Evolutionary conservation across 495 filamentous ascomycete genomes (phyloP), one percentile per base, ranked within the genome.

Genomic region (Aspergillus bertholletiae): DNA sequence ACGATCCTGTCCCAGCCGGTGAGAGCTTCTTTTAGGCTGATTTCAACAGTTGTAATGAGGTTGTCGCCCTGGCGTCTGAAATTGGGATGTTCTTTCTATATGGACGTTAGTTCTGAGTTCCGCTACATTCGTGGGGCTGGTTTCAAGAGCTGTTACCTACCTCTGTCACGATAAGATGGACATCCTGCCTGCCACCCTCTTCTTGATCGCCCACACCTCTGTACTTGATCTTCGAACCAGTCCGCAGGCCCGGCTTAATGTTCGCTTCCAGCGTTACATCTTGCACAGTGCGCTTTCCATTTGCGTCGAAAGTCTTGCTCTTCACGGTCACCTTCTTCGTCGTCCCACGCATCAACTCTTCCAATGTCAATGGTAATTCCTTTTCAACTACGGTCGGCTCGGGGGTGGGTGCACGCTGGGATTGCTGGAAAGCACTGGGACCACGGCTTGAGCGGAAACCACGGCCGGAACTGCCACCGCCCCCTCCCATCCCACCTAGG

Each of bases 261-360:
- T 87, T 86, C 54, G 97, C 93, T 66, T 96, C 91, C 18, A 98
- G 70, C 8, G 96, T 89, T 55, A 91, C 88, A 55, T 98, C 95
- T 53, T 92, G 87, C 4, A 86, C 87, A 26, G 78, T 92, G 59
- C 88, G 83, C 74, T 92, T 96, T 40, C 90, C 90, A 23, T 80
- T 89, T 4, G 73, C 61, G 70, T 98, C 94, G 61, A 90, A 97
- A 30, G 84, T 88, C 81, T 97, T 97, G 61, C 91, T 85, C 81
- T 96, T 96, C 44, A 96, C 95, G 70, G 90, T 93, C 75, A 98
- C 90, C 78, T 95, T 96, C 82, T 98, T 98, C 13, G 86, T 88
- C 30, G 83, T 83, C 20, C 94, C 94, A 8, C 69, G 80, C 72
- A 80, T 97, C 44, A 97, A 71, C 63, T 98, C 94, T 66, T 97